These are phyloP conservation scores for Phalaenopsis equestris DNA, from an alignment of 106 monocot genomes.

Conservation along the genomic window DNA sequence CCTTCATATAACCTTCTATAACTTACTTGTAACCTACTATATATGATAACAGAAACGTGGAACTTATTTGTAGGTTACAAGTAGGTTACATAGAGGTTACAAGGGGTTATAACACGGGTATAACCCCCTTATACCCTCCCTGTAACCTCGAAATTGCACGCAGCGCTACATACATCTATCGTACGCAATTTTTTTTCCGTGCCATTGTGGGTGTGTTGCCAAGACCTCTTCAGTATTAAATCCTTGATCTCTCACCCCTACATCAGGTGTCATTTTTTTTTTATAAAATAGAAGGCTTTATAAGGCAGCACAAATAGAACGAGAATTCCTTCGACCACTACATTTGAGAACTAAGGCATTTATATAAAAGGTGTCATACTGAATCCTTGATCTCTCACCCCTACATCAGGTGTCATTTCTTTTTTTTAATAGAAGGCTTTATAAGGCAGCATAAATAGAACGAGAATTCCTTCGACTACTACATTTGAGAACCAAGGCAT, in stretches of 20 bases:
- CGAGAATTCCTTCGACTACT: background rate
- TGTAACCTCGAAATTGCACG: too few relatives aligned
- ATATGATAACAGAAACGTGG: too few relatives aligned
- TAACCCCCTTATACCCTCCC: too few relatives aligned
- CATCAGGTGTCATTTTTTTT: background rate
- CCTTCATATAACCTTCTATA: too few relatives aligned
- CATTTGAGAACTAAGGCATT: background rate
- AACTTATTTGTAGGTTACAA: too few relatives aligned
- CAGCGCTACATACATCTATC: too few relatives aligned
- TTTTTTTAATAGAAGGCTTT: background rate
- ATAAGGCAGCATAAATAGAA: background rate
- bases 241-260: background rate
- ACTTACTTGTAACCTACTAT: too few relatives aligned
- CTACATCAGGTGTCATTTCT: background rate
- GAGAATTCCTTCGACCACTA: background rate
- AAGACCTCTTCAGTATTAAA: background rate
- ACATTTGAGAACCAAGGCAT: background rate
- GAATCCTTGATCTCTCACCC: background rate
- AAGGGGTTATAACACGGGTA: too few relatives aligned
- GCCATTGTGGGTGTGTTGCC: background rate
- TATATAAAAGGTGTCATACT: background rate
- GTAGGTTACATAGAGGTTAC: too few relatives aligned
- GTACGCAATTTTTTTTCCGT: too few relatives aligned
- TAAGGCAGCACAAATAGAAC: background rate
- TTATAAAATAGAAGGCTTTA: background rate